Base-by-base conservation (phyloP, 805 yeast species). In the Torulaspora microellipsoides region DNA sequence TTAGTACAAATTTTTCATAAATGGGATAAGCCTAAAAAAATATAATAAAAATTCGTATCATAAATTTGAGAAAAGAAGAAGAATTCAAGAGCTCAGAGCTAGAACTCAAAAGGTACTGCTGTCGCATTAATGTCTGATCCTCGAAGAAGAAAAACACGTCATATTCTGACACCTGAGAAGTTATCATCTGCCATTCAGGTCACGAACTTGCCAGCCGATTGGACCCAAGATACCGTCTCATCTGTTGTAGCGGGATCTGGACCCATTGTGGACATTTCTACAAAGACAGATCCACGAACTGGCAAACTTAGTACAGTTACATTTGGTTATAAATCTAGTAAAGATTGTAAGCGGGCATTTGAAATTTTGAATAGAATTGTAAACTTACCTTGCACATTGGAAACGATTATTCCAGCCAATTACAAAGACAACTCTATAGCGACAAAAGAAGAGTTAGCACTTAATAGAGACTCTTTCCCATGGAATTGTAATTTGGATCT, bases 221-320 rank as follows among this genome's bases (percentile, higher is more conserved):
- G 93, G 93, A 80, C 73, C 48, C 81, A 76, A 43, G 77, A 76
- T 39, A 76, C 73, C 12, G 68, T 84, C 29, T 76, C 79, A 41
- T 76, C 80, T 25, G 76, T 84, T 9, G 81, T 83, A 17, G 80
- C 85, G 42, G 90, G 90, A 1, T 72, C 85, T 8, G 93, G 93
- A 1, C 75, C 77, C 2, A 77, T 85, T 20, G 79, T 80, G 12
- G 86, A 81, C 49, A 82, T 83, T 8, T 72, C 46, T 3, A 37
- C 55, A 2, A 57, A 53, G 44, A 51, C 47, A 11, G 64, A 62
- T 38, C 61, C 65, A 4, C 42, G 63, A 17, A 58, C 59, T 62
- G 82, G 63, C 72, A 82, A 65, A 72, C 70, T 71, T 78, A 78
- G 57, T 14, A 45, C 59, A 12, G 50, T 62, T 8, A 34, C 48